Conservation (phyloP, 2,329 filamentous ascomycete genomes). For the Fusarium vanettenii region DNA sequence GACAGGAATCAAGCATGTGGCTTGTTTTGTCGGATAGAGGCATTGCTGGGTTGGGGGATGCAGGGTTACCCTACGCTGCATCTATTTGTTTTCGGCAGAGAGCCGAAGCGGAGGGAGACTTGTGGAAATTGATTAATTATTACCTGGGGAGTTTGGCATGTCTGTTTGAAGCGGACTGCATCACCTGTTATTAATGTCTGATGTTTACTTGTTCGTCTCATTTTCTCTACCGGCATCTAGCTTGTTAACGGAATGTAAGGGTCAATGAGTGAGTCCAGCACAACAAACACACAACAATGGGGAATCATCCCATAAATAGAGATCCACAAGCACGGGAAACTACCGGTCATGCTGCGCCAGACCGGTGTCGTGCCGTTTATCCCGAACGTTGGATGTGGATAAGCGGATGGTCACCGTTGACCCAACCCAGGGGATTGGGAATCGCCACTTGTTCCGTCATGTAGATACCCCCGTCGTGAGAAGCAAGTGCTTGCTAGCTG, state of each 20-base stretch:
- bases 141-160: not conserved
- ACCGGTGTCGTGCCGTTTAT: not conserved
- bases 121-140: not conserved
- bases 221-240: not conserved
- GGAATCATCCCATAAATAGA: not conserved
- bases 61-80: constrained; percentile 2
- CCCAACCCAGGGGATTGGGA: not conserved
- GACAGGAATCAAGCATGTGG: not conserved
- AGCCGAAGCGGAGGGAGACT: not conserved
- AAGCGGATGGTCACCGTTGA: not conserved
- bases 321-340: not conserved
- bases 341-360: not conserved
- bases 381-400: not conserved
- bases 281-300: not conserved
- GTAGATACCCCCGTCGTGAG: not conserved
- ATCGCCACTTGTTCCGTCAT: not conserved
- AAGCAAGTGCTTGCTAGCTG: not conserved
- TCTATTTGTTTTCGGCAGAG: not conserved
- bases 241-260: not conserved
- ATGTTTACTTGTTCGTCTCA: not conserved
- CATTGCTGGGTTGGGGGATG: not conserved
- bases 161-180: not conserved
- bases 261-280: not conserved
- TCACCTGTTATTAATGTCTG: not conserved
- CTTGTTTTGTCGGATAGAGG: not conserved